Conservation (phyloP, 495 filamentous ascomycete genomes). For the Penicillium waksmanii region DNA sequence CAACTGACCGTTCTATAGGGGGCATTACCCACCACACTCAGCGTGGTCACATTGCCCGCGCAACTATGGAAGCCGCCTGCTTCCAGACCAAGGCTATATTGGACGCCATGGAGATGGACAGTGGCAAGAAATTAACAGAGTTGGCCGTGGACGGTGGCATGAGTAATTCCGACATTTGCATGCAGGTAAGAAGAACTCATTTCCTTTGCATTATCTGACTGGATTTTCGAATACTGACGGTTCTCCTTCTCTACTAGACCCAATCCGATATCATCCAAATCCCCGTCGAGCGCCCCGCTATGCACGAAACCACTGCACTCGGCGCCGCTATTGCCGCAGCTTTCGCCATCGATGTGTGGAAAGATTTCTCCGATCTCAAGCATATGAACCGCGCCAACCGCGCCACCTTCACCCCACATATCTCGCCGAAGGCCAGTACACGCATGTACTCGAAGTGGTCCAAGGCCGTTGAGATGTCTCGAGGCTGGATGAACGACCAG, state of each 20-base stretch:
- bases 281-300: conserved; percentile 81
- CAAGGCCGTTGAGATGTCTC: conserved; percentile 87
- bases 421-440: conserved; percentile 60
- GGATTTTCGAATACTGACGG: conserved; percentile 18
- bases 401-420: conserved; percentile 71
- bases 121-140: conserved; percentile 71
- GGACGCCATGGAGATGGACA: conserved; percentile 93
- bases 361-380: conserved; percentile 75
- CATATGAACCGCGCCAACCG: conserved; percentile 76
- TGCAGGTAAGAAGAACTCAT: conserved; percentile 67
- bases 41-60: conserved; percentile 88
- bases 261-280: conserved; percentile 92
- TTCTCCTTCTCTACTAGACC: conserved; percentile 51
- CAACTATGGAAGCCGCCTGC: conserved; percentile 93
- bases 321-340: conserved; percentile 95
- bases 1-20: conserved; percentile 45
- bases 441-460: conserved; percentile 81
- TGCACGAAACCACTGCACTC: conserved; percentile 93
- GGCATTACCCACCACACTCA: conserved; percentile 92
- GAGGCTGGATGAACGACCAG: conserved; percentile 68
- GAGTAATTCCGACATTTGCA: conserved; percentile 90
- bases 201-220: background rate
- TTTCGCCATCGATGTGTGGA: conserved; percentile 84
- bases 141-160: conserved; percentile 94
- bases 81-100: conserved; percentile 95